phyloP scores from a whole-genome alignment of 1,139 yeast genomes.

The Protomyces macrosporus region DNA sequence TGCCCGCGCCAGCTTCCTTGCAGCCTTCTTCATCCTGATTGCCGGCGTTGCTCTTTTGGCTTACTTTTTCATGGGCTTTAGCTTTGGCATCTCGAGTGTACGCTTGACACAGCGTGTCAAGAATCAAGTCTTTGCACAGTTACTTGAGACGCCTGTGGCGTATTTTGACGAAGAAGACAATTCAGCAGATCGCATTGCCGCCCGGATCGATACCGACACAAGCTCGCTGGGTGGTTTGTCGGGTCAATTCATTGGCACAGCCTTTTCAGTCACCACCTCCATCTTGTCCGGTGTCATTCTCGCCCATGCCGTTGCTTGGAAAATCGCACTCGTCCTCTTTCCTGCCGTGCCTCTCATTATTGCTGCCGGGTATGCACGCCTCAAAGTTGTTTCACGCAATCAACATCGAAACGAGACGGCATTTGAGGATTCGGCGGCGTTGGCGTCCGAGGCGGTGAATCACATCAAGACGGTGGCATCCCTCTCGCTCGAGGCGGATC shows the following conservation, averaged over 20 bases:
- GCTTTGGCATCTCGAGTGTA: slow-evolving; percentile 40
- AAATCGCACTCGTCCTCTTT: slow-evolving; percentile 58
- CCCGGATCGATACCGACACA: slow-evolving; percentile 52
- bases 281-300: slow-evolving; percentile 39
- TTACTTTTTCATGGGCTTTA: slow-evolving; percentile 37
- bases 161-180: slow-evolving; percentile 51
- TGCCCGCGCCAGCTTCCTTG: slow-evolving; percentile 44
- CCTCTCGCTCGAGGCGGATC: slow-evolving; percentile 52
- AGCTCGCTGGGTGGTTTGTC: slow-evolving; percentile 45
- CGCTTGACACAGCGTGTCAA: slow-evolving; percentile 47
- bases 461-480: slow-evolving; percentile 49
- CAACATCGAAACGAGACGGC: slow-evolving; percentile 46
- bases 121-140: slow-evolving; percentile 45
- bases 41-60: slow-evolving; percentile 38
- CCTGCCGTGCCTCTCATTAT: slow-evolving; percentile 51
- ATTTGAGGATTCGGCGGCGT: slow-evolving; percentile 47
- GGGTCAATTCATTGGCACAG: slow-evolving; percentile 62
- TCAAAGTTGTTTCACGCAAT: slow-evolving; percentile 71
- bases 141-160: slow-evolving; percentile 49
- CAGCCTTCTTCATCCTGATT: slow-evolving; percentile 43
- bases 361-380: slow-evolving; percentile 70
- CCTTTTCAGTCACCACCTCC: slow-evolving; percentile 58
- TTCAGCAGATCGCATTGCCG: slow-evolving; percentile 52
- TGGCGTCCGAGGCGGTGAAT: slow-evolving; percentile 48
- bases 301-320: slow-evolving; percentile 61